Conservation (phyloP, 306 rosid genomes). For the Vigna mungo region DNA sequence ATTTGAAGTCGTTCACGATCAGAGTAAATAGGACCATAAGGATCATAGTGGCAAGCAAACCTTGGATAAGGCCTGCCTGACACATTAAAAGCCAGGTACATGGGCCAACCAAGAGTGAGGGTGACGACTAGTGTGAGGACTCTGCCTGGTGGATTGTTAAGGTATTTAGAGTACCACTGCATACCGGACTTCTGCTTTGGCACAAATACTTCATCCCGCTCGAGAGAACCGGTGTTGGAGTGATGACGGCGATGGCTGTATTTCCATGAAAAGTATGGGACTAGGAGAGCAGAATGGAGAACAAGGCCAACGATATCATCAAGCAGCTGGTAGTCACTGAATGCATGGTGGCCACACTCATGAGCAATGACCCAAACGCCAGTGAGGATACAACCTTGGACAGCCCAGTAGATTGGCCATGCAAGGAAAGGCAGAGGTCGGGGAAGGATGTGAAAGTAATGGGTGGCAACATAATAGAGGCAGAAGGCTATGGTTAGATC, state of each 20-base stretch:
- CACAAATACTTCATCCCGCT: constrained; percentile 93
- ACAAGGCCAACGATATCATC: constrained; percentile 90
- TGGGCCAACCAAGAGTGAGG: constrained; percentile 93
- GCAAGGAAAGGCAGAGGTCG: constrained; percentile 57
- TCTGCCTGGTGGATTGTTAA: constrained; percentile 86
- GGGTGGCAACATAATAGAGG: constrained; percentile 69
- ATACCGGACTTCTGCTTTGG: constrained; percentile 66
- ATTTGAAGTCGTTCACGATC: constrained; percentile 82
- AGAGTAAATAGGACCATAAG: constrained; percentile 83
- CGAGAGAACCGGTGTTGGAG: constrained; percentile 88
- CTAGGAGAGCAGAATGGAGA: constrained; percentile 88
- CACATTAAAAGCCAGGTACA: constrained; percentile 83
- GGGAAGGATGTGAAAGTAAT: constrained; percentile 60
- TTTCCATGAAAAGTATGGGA: constrained; percentile 98
- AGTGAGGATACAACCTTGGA: constrained; percentile 87
- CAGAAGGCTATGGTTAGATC: constrained; percentile 65
- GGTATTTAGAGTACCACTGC: constrained; percentile 72
- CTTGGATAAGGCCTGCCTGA: constrained; percentile 83
- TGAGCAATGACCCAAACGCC: constrained; percentile 98
- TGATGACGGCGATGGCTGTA: constrained; percentile 99
- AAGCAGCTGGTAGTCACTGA: constrained; percentile 90
- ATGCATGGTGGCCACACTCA: constrained; percentile 99
- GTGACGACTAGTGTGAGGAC: constrained; percentile 59
- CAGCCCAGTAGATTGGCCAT: constrained; percentile 74
- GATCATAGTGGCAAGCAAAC: constrained; percentile 89